These are phyloP conservation scores for Pseudopyricularia cyperi DNA, from an alignment of 2,329 filamentous ascomycete genomes.

Conservation along the genomic window DNA sequence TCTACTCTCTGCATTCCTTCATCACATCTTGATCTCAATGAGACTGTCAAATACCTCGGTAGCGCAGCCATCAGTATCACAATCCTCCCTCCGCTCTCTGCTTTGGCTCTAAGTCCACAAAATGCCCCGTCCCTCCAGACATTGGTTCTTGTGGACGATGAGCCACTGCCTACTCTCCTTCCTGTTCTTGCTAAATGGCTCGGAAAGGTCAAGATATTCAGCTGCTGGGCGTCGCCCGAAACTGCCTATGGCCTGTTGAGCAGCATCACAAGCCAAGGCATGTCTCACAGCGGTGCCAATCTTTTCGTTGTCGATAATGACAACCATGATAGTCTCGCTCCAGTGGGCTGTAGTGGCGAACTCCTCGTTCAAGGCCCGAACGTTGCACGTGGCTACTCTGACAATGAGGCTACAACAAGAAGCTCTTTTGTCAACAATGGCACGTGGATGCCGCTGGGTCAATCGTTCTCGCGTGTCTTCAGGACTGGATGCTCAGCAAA, in stretches of 20 bases:
- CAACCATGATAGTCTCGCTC: neutral
- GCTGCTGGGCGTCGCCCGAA: neutral
- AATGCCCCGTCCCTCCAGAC: neutral
- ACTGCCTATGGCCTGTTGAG: neutral
- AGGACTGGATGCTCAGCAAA: constrained; percentile 1
- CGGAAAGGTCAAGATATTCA: neutral
- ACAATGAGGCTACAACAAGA: constrained; percentile 72
- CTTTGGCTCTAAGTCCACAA: neutral
- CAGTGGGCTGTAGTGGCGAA: constrained; percentile 41
- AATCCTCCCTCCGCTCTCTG: neutral
- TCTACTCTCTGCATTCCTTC: neutral
- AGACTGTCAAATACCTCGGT: neutral
- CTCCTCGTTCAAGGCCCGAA: constrained; percentile 66
- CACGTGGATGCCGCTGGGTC: neutral
- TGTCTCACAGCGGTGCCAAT: neutral
- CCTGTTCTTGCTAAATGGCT: neutral
- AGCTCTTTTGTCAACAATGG: constrained; percentile 51
- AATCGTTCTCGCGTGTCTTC: neutral
- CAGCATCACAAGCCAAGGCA: neutral
- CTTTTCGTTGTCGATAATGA: neutral
- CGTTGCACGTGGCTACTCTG: constrained; percentile 70
- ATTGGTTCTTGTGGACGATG: neutral
- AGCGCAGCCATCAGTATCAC: neutral
- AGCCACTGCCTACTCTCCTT: neutral
- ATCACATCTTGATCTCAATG: neutral